These are phyloP conservation scores for Penicillium canescens DNA, from an alignment of 495 filamentous ascomycete species.

Conservation along the genomic window DNA sequence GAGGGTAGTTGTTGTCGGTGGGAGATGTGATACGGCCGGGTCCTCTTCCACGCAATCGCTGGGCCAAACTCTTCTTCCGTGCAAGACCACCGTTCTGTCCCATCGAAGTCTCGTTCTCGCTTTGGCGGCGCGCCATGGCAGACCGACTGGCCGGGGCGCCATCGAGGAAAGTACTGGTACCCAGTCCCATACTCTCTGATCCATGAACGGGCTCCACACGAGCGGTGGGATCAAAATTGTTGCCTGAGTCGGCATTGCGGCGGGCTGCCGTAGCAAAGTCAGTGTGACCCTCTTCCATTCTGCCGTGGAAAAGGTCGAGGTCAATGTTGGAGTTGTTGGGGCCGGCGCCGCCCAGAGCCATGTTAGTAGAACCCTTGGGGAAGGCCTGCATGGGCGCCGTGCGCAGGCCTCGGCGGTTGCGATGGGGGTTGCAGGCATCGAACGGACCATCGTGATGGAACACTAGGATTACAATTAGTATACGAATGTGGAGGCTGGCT, in stretches of 20 bases:
- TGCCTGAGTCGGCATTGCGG: slow-evolving; percentile 39
- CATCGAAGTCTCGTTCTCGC: slow-evolving; percentile 54
- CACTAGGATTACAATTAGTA: slow-evolving; percentile 52
- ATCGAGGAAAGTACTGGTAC: slow-evolving; percentile 94
- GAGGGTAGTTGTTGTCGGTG: slow-evolving; percentile 31
- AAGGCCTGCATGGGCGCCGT: slow-evolving; percentile 97
- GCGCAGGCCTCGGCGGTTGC: slow-evolving; percentile 81
- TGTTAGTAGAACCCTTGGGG: slow-evolving; percentile 87
- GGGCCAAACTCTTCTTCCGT: slow-evolving; percentile 91
- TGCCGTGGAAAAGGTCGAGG: slow-evolving; percentile 78
- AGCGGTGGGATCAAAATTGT: slow-evolving; percentile 57
- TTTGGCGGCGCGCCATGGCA: slow-evolving; percentile 77
- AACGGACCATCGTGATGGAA: slow-evolving; percentile 99
- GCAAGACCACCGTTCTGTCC: slow-evolving; percentile 62
- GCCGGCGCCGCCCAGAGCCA: slow-evolving; percentile 84
- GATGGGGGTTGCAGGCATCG: slow-evolving; percentile 94
- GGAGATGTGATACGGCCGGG: slow-evolving; percentile 53
- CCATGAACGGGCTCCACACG: slow-evolving; percentile 76
- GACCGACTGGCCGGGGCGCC: slow-evolving; percentile 84
- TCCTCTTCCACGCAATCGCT: slow-evolving; percentile 70
- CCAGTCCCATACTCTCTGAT: slow-evolving; percentile 78
- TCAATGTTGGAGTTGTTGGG: slow-evolving; percentile 82
- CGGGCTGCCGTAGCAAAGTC: slow-evolving; percentile 60
- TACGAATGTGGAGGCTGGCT: not conserved
- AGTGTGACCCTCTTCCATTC: slow-evolving; percentile 77